Conservation (phyloP, 23 red algal genomes). For the Cyanidiococcus yangmingshanensis region DNA sequence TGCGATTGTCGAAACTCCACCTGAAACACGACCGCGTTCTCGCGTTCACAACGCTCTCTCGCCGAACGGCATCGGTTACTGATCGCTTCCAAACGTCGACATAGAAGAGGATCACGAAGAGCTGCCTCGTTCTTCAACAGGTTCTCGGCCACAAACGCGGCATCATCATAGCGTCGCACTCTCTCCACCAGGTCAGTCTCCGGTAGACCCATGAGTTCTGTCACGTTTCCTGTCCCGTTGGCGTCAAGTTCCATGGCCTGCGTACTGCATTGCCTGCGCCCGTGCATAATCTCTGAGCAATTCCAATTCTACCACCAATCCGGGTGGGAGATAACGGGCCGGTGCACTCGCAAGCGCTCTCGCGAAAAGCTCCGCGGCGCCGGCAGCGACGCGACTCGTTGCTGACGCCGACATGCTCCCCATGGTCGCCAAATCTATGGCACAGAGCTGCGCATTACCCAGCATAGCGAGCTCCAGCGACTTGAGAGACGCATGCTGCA, state of each 20-base stretch:
- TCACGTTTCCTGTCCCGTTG: not conserved
- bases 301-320: not conserved
- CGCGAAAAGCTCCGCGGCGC: not conserved
- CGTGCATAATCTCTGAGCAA: not conserved
- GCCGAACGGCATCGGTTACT: not conserved
- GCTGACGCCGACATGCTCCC: not conserved
- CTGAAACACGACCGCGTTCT: slow-evolving; percentile 15
- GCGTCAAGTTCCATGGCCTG: slow-evolving; percentile 2
- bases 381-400: not conserved
- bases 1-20: not conserved
- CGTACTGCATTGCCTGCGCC: not conserved
- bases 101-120: not conserved
- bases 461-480: slow-evolving; percentile 2
- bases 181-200: not conserved
- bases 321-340: not conserved
- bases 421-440: not conserved
- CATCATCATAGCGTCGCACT: not conserved
- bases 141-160: not conserved
- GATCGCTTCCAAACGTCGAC: not conserved
- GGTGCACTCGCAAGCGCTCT: not conserved
- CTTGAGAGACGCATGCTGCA: not conserved
- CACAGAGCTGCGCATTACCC: not conserved
- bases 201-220: not conserved
- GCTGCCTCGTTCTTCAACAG: not conserved
- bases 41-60: not conserved